Base-by-base conservation (phyloP, 805 yeast species). In the Vanderwaltozyma yarrowii region DNA sequence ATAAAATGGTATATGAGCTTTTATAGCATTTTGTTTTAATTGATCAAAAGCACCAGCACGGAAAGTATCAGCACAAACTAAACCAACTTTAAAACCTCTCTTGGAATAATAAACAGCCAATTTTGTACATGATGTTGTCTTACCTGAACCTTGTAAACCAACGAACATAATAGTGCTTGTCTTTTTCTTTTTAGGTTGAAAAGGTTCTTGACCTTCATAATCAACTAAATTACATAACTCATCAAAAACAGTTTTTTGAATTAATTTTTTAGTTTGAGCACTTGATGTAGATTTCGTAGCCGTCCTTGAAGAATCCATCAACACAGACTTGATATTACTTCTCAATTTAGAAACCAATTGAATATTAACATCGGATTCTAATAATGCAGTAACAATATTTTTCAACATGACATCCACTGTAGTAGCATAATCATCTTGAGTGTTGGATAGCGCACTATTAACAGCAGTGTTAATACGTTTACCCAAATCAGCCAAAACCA, bases 11-110 rank as follows among this genome's bases (percentile, higher is more conserved):
- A 89, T 85, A 49, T 81, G 77, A 2, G 98, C 94, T 66, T 86
- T 85, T 38, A 89, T 86, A 18, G 98, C 97, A 62, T 89, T 89
- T 64, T 89, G 98, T 60, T 92, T 89, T 63, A 89, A 73, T 69
- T 89, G 98, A 64, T 89, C 98, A 67, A 89, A 89, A 2, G 98
- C 98, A 71, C 98, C 98, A 27, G 98, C 98, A 71, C 98, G 79
- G 71, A 89, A 92, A 23, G 98, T 92, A 68, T 92, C 98, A 2
- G 98, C 98, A 74, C 98, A 92, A 19, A 92, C 97, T 56, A 92
- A 69, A 37, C 97, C 97, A 33, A 86, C 95, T 58, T 87, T 88
- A 64, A 79, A 86, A 2, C 96, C 96, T 54, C 96, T 71, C 55
- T 88, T 76, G 54, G 87, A 89, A 59, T 92, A 92, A 58, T 84